phyloP scores from a whole-genome alignment of 305 asterid species.

The Nicotiana rustica region DNA sequence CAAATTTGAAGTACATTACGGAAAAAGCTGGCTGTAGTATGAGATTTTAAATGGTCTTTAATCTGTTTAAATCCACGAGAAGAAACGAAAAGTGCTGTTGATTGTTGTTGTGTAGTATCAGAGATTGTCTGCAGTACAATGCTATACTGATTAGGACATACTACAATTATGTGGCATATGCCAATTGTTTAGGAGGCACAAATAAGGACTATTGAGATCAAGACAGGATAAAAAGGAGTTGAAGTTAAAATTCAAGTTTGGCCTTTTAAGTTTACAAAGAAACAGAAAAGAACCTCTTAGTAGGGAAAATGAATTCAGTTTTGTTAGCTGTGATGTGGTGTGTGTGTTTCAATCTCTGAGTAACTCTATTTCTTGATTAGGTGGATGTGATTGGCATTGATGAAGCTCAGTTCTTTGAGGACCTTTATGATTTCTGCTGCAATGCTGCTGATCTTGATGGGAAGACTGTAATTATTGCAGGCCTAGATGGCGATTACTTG shows the following conservation, averaged over 20 bases:
- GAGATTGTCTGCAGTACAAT: background rate
- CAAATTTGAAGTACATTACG: background rate
- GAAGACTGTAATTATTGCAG: constrained; percentile 75
- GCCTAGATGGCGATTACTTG: constrained; percentile 89
- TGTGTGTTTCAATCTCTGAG: background rate
- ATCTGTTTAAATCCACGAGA: background rate
- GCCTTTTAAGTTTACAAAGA: background rate
- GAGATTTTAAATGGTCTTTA: background rate
- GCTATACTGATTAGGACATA: background rate
- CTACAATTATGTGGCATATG: too few species aligned
- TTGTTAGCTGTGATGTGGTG: background rate
- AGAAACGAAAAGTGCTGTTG: too few species aligned
- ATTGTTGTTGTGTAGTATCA: too few species aligned
- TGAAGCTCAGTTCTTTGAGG: constrained; percentile 88
- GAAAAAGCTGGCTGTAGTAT: background rate
- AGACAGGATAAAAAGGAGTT: background rate
- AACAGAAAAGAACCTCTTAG: background rate
- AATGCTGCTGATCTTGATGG: constrained; percentile 86
- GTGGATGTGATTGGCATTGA: constrained; percentile 90
- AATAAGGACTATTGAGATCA: too few species aligned
- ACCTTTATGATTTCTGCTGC: constrained; percentile 81
- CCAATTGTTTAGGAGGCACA: too few species aligned
- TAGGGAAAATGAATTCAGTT: constrained; percentile 9
- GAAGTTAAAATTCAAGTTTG: background rate
- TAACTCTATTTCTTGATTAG: constrained; percentile 47